A percentile compares a stretch with the other conserved stretches of the same genome.
Conservation (phyloP, 2,329 filamentous ascomycete genomes). For the Sclerotinia trifoliorum region DNA sequence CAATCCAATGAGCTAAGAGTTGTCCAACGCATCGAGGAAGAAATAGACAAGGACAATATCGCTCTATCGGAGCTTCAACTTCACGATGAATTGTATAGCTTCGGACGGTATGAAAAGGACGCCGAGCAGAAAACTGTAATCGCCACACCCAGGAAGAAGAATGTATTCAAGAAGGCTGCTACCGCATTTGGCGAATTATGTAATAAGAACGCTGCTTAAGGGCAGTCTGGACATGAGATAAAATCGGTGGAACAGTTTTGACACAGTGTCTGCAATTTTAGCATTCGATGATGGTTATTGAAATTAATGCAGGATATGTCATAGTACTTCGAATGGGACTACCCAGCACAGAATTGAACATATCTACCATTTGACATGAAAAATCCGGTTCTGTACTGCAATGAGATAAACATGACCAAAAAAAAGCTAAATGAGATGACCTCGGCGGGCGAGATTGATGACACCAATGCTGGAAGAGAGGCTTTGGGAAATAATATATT, state of each 20-base stretch:
- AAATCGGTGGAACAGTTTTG: background rate
- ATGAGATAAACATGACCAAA: background rate
- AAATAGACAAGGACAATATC: constrained; percentile 2
- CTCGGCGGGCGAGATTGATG: background rate
- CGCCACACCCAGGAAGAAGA: background rate
- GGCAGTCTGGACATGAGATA: background rate
- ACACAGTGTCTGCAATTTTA: constrained; percentile 14
- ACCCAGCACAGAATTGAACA: constrained; percentile 3
- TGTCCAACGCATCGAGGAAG: constrained; percentile 5
- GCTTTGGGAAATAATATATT: background rate
- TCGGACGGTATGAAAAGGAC: constrained; percentile 10
- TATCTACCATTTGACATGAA: background rate
- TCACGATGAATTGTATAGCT: constrained; percentile 11
- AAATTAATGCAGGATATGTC: constrained; percentile 1
- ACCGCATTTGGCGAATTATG: constrained; percentile 13
- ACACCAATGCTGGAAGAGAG: background rate
- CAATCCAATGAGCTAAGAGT: constrained; percentile 13
- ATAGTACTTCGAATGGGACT: constrained; percentile 10
- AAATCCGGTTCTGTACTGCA: background rate
- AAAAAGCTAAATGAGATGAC: background rate
- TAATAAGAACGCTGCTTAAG: background rate
- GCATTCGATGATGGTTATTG: constrained; percentile 5
- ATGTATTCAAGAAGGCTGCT: constrained; percentile 10
- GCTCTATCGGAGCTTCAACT: constrained; percentile 10
- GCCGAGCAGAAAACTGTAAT: constrained; percentile 7